These are phyloP conservation scores for Pythium scleroteichum DNA, from an alignment of 352 stramenopile species.

Conservation along the genomic window DNA sequence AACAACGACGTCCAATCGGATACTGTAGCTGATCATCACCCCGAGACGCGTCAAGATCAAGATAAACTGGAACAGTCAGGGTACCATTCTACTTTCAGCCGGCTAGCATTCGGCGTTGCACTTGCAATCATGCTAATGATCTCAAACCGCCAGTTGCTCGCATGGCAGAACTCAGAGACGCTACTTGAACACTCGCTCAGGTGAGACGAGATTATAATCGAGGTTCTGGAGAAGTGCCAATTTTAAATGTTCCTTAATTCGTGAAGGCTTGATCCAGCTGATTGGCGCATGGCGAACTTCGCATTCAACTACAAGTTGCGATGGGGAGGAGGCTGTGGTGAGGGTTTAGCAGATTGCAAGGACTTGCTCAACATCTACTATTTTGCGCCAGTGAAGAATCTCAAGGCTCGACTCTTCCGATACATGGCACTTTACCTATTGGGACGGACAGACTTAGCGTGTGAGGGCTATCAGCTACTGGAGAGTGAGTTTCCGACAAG, in stretches of 20 bases:
- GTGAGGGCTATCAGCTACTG: slow-evolving; percentile 19
- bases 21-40: too few species aligned
- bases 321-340: slow-evolving; percentile 8
- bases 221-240: background rate
- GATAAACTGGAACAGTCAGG: background rate
- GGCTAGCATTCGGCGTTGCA: background rate
- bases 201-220: background rate
- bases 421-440: slow-evolving; percentile 22
- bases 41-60: too few species aligned
- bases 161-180: slow-evolving; percentile 27
- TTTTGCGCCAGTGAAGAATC: slow-evolving; percentile 18
- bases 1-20: too few species aligned
- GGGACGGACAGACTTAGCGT: slow-evolving; percentile 15
- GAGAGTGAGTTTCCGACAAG: slow-evolving; percentile 13
- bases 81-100: background rate
- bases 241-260: background rate
- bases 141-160: slow-evolving; percentile 17
- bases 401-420: slow-evolving; percentile 29
- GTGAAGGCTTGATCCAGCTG: slow-evolving; percentile 30
- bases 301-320: slow-evolving; percentile 5
- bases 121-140: slow-evolving; percentile 2
- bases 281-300: slow-evolving; percentile 36
- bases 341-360: slow-evolving; percentile 4
- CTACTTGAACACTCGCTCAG: slow-evolving; percentile 16
- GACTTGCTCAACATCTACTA: slow-evolving; percentile 19